phyloP scores from a whole-genome alignment of 257 asterid species.

The Cinchona pubescens region DNA sequence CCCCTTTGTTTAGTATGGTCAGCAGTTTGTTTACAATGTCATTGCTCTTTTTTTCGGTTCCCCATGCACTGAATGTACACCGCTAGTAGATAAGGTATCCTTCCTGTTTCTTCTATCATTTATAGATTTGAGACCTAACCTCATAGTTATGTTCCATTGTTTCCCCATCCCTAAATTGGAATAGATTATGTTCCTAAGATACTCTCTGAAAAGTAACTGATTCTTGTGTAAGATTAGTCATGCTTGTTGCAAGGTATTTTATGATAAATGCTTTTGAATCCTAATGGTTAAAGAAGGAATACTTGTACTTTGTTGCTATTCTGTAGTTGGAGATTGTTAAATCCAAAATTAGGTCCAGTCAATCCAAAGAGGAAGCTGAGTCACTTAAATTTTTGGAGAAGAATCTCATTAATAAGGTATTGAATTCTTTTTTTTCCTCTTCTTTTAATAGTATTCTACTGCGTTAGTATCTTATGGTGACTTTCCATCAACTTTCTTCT shows the following conservation, averaged over 20 bases:
- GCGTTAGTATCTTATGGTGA: background rate
- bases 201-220: background rate
- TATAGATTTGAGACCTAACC: background rate
- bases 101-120: background rate
- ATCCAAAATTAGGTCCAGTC: constrained; percentile 55
- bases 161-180: background rate
- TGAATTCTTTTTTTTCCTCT: constrained; percentile 7
- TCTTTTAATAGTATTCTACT: background rate
- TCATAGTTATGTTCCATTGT: background rate
- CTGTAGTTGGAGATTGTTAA: constrained; percentile 68
- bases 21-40: background rate
- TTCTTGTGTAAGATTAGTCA: background rate
- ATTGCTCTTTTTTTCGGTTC: background rate
- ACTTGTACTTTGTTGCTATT: background rate
- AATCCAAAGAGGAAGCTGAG: constrained; percentile 81
- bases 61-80: background rate
- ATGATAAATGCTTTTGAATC: constrained; percentile 8
- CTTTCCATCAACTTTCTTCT: background rate
- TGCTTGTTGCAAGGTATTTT: background rate
- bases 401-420: constrained; percentile 76
- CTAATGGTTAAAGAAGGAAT: constrained; percentile 1
- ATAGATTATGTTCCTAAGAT: background rate
- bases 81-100: background rate
- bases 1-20: background rate
- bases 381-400: constrained; percentile 74